These are phyloP conservation scores for Clarireedia paspali DNA, from an alignment of 2,329 filamentous ascomycete species.

Conservation along the genomic window DNA sequence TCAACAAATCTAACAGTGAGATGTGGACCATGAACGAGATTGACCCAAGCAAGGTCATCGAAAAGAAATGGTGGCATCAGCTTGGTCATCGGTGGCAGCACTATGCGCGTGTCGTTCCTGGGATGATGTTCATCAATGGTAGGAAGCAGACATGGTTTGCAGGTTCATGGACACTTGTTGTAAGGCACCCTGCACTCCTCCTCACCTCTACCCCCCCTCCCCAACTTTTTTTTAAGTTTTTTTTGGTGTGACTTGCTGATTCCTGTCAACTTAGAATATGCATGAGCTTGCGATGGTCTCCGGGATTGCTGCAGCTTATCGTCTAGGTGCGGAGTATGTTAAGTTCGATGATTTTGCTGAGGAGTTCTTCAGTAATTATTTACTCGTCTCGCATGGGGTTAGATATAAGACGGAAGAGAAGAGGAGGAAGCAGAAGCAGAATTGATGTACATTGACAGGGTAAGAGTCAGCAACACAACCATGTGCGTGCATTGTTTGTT, in stretches of 20 bases:
- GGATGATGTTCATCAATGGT: slow-evolving; percentile 65
- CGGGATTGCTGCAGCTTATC: slow-evolving; percentile 63
- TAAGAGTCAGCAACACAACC: no score
- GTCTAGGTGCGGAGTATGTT: slow-evolving; percentile 56
- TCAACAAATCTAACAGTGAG: slow-evolving; percentile 48
- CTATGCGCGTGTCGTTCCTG: slow-evolving; percentile 58
- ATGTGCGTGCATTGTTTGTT: no score
- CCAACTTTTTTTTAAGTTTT: neutral
- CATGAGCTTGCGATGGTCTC: slow-evolving; percentile 65
- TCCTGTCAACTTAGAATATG: slow-evolving; percentile 42
- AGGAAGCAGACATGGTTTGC: slow-evolving; percentile 44
- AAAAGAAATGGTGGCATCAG: slow-evolving; percentile 59
- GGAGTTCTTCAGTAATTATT: slow-evolving; percentile 40
- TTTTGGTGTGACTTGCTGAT: neutral
- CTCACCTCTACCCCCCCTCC: no score
- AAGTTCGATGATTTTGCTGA: slow-evolving; percentile 48
- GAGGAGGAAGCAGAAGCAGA: slow-evolving; percentile 20
- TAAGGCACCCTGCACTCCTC: slow-evolving; percentile 10
- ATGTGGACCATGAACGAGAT: slow-evolving; percentile 55
- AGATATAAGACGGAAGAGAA: slow-evolving; percentile 29
- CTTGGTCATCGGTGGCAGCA: slow-evolving; percentile 54
- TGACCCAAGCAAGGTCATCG: slow-evolving; percentile 50
- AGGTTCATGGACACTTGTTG: slow-evolving; percentile 27
- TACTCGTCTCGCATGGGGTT: slow-evolving; percentile 38
- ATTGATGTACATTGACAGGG: neutral